A percentile compares a stretch with the other conserved stretches of the same genome.
Conservation (phyloP, 495 filamentous ascomycete genomes). For the Aspergillus cristatus region DNA sequence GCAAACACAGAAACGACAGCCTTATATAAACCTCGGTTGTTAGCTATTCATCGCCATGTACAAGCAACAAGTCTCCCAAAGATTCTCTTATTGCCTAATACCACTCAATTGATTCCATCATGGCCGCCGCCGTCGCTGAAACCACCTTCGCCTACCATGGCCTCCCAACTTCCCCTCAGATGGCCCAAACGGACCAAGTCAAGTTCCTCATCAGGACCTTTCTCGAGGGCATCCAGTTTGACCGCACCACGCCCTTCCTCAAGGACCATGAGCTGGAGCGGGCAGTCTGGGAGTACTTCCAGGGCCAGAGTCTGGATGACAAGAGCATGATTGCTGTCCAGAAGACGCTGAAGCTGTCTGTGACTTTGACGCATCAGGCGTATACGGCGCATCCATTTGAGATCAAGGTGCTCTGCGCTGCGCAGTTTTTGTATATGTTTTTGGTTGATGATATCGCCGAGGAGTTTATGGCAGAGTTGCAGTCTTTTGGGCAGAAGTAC, state of each 20-base stretch:
- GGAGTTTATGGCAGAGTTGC: conserved; percentile 1
- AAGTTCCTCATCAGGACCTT: not conserved
- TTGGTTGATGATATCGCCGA: conserved; percentile 1
- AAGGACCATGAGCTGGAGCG: not conserved
- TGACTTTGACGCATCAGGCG: not conserved
- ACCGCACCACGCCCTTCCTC: not conserved
- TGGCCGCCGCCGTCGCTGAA: too few species aligned
- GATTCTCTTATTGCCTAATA: too few species aligned
- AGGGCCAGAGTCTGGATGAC: not conserved
- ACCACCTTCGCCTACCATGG: too few species aligned
- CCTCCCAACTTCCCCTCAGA: too few species aligned
- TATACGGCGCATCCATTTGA: conserved; percentile 1
- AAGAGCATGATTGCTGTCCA: not conserved
- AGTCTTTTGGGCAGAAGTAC: not conserved
- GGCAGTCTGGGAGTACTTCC: not conserved
- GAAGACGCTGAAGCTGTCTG: not conserved
- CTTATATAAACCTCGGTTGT: too few species aligned
- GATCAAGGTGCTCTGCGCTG: not conserved
- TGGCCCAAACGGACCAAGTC: too few species aligned
- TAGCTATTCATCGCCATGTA: too few species aligned
- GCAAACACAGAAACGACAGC: too few species aligned
- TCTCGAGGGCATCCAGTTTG: not conserved
- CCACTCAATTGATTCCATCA: too few species aligned
- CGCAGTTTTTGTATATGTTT: conserved; percentile 1
- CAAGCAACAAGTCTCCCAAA: too few species aligned